These are phyloP conservation scores for Scheffersomyces illinoinensis DNA, from an alignment of 1,139 yeast species.

Conservation along the genomic window DNA sequence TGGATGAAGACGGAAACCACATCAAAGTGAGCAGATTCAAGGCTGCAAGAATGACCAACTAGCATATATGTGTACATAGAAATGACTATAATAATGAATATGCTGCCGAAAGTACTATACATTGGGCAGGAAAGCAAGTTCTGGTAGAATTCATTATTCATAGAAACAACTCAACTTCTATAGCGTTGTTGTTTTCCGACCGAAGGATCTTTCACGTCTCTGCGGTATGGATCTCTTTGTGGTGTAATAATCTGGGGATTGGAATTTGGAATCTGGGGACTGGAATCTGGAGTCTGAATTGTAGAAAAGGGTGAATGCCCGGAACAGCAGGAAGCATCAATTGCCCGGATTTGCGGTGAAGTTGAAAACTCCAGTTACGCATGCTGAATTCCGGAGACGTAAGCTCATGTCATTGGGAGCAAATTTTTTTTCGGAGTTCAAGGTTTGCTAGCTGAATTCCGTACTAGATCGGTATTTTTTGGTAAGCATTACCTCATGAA, in stretches of 20 bases:
- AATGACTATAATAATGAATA: not conserved
- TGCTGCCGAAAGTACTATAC: not conserved
- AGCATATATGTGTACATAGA: not conserved
- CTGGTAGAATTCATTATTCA: not conserved
- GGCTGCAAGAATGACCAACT: slow-evolving; percentile 43
- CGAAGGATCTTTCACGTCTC: too few species aligned
- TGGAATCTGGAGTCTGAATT: not conserved
- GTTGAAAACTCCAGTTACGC: not conserved
- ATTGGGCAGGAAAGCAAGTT: not conserved
- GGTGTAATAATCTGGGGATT: not conserved
- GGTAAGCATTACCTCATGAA: not conserved
- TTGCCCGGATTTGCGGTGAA: not conserved
- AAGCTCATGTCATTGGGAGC: not conserved
- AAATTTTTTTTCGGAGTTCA: not conserved
- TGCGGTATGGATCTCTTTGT: too few species aligned
- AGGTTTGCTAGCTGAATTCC: not conserved
- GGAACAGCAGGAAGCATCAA: not conserved
- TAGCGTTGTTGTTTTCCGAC: not conserved
- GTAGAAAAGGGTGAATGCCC: not conserved
- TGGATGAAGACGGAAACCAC: slow-evolving; percentile 68
- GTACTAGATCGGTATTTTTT: not conserved
- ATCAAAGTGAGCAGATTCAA: slow-evolving; percentile 66
- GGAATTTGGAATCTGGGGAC: not conserved
- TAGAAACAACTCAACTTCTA: not conserved
- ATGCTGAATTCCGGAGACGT: too few species aligned